These are phyloP conservation scores for Pholiota conissans DNA, from an alignment of 768 basidiomycete species.

Conservation along the genomic window DNA sequence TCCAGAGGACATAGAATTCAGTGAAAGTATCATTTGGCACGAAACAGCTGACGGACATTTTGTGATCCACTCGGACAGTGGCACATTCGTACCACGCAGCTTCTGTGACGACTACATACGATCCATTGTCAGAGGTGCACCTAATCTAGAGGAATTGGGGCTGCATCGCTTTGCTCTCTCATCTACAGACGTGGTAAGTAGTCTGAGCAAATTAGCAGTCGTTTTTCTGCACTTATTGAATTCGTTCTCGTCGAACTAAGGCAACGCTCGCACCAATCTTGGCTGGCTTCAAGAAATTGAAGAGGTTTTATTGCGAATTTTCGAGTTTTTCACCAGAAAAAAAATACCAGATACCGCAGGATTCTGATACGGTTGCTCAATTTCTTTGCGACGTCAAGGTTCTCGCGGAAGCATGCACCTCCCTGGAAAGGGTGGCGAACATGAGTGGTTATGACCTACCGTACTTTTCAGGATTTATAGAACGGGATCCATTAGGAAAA, in stretches of 20 bases:
- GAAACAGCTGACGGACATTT: slow-evolving; percentile 10
- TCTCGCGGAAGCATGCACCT: background rate
- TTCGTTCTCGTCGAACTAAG: too few relatives aligned
- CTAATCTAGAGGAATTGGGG: slow-evolving; percentile 14
- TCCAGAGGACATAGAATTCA: background rate
- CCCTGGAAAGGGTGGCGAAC: background rate
- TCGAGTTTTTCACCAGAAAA: too few relatives aligned
- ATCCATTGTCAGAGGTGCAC: slow-evolving; percentile 10
- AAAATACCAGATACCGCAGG: background rate
- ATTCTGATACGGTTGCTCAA: background rate
- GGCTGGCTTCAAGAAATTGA: too few relatives aligned
- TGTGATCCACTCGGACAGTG: slow-evolving; percentile 6
- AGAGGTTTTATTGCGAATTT: too few relatives aligned
- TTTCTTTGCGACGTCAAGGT: background rate
- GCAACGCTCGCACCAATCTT: too few relatives aligned
- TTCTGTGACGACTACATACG: slow-evolving; percentile 10
- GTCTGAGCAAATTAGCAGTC: background rate
- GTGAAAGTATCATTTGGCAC: slow-evolving; percentile 16
- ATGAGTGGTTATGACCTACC: background rate
- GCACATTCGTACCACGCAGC: background rate
- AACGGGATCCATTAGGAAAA: background rate
- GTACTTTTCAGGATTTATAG: background rate
- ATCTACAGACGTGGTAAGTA: background rate
- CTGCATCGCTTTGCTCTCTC: background rate
- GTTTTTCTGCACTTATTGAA: background rate